Percentiles rank a stretch among this genome's conserved stretches.
phyloP scores from a whole-genome alignment of 331 rosid species.

The Malus hybrid region DNA sequence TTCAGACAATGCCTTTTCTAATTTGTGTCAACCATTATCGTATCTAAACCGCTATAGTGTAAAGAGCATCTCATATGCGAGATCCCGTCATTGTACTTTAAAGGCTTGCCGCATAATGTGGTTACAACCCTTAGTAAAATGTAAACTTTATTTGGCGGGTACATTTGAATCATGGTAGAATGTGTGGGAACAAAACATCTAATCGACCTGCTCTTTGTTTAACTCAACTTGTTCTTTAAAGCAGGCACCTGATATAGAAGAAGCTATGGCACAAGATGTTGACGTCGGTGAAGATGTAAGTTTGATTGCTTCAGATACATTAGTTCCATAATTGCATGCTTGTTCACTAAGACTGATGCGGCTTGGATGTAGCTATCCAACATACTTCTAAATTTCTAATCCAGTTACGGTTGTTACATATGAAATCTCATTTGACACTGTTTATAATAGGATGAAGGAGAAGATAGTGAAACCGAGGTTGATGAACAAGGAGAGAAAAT shows the following conservation, averaged over 20 bases:
- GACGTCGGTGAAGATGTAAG: constrained; percentile 96
- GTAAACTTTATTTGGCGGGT: neutral
- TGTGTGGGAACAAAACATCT: neutral
- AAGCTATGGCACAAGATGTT: constrained; percentile 85
- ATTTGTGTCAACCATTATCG: neutral
- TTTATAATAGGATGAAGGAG: constrained; percentile 61
- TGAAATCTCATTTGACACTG: constrained; percentile 17
- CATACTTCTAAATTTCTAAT: neutral
- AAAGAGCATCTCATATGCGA: neutral
- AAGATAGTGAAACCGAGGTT: constrained; percentile 64
- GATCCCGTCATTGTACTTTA: neutral
- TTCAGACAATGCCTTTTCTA: neutral
- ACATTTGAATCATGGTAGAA: neutral
- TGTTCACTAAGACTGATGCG: neutral
- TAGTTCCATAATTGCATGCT: constrained; percentile 3
- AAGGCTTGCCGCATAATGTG: neutral
- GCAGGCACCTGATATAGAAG: constrained; percentile 74
- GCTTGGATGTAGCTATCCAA: neutral
- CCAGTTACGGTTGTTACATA: constrained; percentile 9
- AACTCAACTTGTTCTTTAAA: constrained; percentile 13
- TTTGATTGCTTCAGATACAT: constrained; percentile 10
- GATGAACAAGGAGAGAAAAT: constrained; percentile 58
- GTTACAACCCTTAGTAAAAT: neutral
- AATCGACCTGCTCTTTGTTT: neutral
- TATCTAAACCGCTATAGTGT: neutral